A percentile compares a stretch with the other conserved stretches of the same genome.
Evolutionary conservation across 2,329 filamentous ascomycete species (phyloP).

Genomic region (Rhinocladiella similis): DNA sequence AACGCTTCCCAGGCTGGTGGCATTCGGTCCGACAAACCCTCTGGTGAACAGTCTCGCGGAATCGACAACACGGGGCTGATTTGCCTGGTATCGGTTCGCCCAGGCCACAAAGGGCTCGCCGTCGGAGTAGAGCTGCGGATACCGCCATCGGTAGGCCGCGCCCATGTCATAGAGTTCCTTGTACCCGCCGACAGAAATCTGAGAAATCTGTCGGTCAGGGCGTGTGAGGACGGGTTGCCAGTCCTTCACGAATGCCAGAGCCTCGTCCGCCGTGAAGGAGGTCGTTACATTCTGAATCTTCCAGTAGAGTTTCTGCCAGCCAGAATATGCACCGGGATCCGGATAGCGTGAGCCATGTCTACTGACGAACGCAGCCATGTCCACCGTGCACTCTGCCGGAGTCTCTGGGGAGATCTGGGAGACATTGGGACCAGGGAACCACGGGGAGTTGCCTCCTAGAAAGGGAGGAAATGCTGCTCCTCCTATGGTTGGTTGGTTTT

Average conservation of each 20-base stretch:
- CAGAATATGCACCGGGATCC: constrained; percentile 59
- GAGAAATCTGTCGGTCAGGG: constrained; percentile 57
- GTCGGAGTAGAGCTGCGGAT: constrained; percentile 51
- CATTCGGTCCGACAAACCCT: constrained; percentile 60
- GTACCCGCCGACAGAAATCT: constrained; percentile 62
- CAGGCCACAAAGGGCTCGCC: constrained; percentile 58
- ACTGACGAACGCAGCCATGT: constrained; percentile 60
- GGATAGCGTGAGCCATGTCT: constrained; percentile 66
- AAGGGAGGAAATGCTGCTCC: not conserved
- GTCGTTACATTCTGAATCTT: constrained; percentile 20
- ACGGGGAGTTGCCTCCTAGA: constrained; percentile 1
- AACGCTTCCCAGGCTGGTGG: constrained; percentile 55
- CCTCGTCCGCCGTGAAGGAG: constrained; percentile 42
- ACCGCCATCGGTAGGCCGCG: constrained; percentile 32
- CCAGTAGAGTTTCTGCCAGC: constrained; percentile 48
- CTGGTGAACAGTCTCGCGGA: constrained; percentile 62
- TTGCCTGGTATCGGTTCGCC: constrained; percentile 51
- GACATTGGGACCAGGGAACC: constrained; percentile 52
- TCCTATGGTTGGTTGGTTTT: not conserved
- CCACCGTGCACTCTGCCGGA: constrained; percentile 58
- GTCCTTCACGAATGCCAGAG: constrained; percentile 56
- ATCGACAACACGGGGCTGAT: constrained; percentile 64
- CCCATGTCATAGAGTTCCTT: constrained; percentile 57
- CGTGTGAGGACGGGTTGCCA: constrained; percentile 62
- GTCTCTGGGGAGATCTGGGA: constrained; percentile 55